phyloP scores from a whole-genome alignment of 441 rosid genomes.

The Melastoma candidum region DNA sequence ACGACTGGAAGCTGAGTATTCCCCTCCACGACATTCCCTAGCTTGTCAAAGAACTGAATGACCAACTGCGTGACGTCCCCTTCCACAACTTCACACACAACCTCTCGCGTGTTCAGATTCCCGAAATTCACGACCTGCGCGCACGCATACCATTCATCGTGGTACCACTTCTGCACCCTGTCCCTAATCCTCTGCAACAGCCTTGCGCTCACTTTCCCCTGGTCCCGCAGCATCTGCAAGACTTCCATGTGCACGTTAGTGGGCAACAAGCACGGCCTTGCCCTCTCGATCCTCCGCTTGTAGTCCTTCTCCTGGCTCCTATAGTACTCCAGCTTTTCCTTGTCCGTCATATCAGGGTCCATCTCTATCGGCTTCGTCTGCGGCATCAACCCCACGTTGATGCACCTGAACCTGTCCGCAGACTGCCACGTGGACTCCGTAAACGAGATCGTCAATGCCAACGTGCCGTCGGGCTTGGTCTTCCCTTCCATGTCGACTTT shows the following conservation, averaged over 20 bases:
- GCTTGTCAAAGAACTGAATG: conserved; percentile 86
- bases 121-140: conserved; percentile 98
- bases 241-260: conserved; percentile 46
- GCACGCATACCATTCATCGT: conserved; percentile 89
- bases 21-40: conserved; percentile 94
- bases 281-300: conserved; percentile 55
- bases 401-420: conserved; percentile 75
- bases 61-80: conserved; percentile 82
- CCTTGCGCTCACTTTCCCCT: conserved; percentile 82
- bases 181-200: conserved; percentile 88
- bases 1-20: conserved; percentile 77
- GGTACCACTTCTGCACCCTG: conserved; percentile 91
- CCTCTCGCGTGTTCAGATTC: conserved; percentile 76
- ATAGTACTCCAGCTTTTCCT: conserved; percentile 80
- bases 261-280: conserved; percentile 77
- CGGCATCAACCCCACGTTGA: conserved; percentile 76
- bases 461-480: conserved; percentile 75
- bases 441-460: conserved; percentile 58
- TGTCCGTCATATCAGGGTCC: conserved; percentile 94
- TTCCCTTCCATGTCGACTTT: conserved; percentile 82
- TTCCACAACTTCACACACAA: conserved; percentile 93
- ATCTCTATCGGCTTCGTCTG: conserved; percentile 80
- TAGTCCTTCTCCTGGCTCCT: conserved; percentile 82
- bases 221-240: conserved; percentile 56
- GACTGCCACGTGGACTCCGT: conserved; percentile 88